Evolutionary conservation across 2,329 filamentous ascomycete genomes (phyloP).

Genomic region (Chaetomium strumarium): DNA sequence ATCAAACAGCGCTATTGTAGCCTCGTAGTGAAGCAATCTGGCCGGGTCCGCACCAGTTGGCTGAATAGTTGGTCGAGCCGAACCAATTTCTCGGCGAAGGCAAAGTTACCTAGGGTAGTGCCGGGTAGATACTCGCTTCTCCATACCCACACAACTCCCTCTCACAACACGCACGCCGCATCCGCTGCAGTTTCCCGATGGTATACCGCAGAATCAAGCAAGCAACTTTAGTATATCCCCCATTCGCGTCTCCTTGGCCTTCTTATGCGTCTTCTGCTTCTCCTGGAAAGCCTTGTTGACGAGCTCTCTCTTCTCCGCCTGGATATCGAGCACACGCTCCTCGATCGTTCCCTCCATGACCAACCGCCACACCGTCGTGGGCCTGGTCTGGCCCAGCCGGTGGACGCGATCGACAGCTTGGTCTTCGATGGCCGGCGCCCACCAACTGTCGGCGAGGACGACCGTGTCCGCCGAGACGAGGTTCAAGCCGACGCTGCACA

Average conservation of each 20-base stretch:
- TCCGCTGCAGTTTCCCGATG: background rate
- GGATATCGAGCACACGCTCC: conserved; percentile 71
- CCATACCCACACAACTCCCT: too few relatives aligned
- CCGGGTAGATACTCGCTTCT: too few relatives aligned
- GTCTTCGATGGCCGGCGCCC: conserved; percentile 88
- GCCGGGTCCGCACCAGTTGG: too few relatives aligned
- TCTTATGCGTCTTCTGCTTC: conserved; percentile 50
- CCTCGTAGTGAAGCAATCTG: too few relatives aligned
- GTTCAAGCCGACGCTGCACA: conserved; percentile 81
- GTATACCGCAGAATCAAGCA: conserved; percentile 8
- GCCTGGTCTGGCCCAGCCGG: conserved; percentile 72
- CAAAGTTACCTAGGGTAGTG: too few relatives aligned
- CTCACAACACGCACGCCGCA: background rate
- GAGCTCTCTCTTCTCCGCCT: conserved; percentile 70
- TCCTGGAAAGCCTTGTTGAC: conserved; percentile 77
- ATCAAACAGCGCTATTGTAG: too few relatives aligned
- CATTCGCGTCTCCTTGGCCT: conserved; percentile 52
- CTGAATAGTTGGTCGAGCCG: too few relatives aligned
- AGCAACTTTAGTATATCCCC: conserved; percentile 49
- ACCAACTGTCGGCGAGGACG: conserved; percentile 78
- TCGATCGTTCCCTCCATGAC: conserved; percentile 78
- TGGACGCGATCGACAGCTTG: conserved; percentile 88
- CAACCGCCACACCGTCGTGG: conserved; percentile 73
- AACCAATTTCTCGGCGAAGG: too few relatives aligned
- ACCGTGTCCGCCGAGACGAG: conserved; percentile 82